Conservation (phyloP, 352 stramenopile species). For the Phytopythium oedochilum region DNA sequence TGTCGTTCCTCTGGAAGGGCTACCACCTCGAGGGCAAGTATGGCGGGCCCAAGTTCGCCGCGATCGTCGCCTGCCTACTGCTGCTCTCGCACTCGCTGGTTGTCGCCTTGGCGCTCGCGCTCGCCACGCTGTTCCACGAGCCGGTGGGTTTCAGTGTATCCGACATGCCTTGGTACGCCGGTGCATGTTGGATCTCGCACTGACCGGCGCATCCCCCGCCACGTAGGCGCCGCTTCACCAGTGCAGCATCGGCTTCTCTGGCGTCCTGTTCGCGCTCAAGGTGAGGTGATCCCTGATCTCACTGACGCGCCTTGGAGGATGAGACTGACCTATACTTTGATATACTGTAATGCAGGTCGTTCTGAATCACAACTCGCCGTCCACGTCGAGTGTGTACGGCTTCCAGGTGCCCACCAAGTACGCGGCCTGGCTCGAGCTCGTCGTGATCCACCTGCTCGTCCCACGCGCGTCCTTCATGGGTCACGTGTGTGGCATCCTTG, state of each 20-base stretch:
- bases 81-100: conserved; percentile 59
- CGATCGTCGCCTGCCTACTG: conserved; percentile 49
- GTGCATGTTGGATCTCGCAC: background rate
- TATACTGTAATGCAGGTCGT: conserved; percentile 49
- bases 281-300: conserved; percentile 11
- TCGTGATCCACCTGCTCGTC: conserved; percentile 80
- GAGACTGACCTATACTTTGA: background rate
- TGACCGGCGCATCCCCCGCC: no score
- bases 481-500: conserved; percentile 83
- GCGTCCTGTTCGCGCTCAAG: conserved; percentile 78
- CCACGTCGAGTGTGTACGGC: conserved; percentile 54
- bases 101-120: conserved; percentile 30
- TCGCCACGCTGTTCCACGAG: conserved; percentile 6
- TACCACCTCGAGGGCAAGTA: conserved; percentile 66
- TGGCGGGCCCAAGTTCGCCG: conserved; percentile 41
- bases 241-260: conserved; percentile 77
- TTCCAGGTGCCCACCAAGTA: conserved; percentile 85
- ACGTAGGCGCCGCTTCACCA: conserved; percentile 37
- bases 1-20: conserved; percentile 83
- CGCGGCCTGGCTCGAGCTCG: conserved; percentile 83
- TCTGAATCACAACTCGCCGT: conserved; percentile 71
- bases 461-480: conserved; percentile 79
- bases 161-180: background rate
- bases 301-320: background rate
- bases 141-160: background rate